Percentiles rank a stretch among this genome's conserved stretches.
Conservation (phyloP, 306 rosid genomes). For the Sicyos edulis region DNA sequence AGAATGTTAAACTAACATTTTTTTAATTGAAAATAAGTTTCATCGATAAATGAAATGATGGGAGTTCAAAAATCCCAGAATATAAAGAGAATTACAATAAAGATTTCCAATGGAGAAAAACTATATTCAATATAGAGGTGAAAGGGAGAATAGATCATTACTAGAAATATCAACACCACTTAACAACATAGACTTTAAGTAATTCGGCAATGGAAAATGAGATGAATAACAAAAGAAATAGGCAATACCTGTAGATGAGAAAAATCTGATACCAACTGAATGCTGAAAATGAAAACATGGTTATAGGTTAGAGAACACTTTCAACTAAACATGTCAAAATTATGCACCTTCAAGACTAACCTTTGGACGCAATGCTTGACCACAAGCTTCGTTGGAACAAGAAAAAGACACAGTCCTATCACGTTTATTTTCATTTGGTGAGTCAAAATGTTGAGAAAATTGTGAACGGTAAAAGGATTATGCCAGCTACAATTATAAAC, state of each 20-base stretch:
- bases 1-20: conserved; percentile 8
- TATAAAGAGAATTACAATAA: too few relatives aligned
- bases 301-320: conserved; percentile 27
- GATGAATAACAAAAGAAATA: conserved; percentile 18
- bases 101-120: too few relatives aligned
- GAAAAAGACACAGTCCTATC: conserved; percentile 54
- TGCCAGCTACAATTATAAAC: conserved; percentile 8
- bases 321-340: conserved; percentile 11
- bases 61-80: too few relatives aligned
- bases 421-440: conserved; percentile 35
- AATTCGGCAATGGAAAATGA: neutral
- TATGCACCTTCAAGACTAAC: conserved; percentile 45
- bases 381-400: conserved; percentile 39
- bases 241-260: conserved; percentile 68
- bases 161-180: conserved; percentile 16
- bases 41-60: too few relatives aligned
- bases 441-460: conserved; percentile 18
- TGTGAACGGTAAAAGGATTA: neutral
- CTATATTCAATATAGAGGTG: neutral
- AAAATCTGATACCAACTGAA: conserved; percentile 52
- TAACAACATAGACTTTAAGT: neutral
- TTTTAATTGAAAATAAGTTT: too few relatives aligned
- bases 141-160: conserved; percentile 16
- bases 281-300: conserved; percentile 35
- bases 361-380: conserved; percentile 43